Evolutionary conservation across 371 early-diverging fungal species (phyloP), one percentile per base, ranked within the genome.

Genomic region (Mucor indicus): DNA sequence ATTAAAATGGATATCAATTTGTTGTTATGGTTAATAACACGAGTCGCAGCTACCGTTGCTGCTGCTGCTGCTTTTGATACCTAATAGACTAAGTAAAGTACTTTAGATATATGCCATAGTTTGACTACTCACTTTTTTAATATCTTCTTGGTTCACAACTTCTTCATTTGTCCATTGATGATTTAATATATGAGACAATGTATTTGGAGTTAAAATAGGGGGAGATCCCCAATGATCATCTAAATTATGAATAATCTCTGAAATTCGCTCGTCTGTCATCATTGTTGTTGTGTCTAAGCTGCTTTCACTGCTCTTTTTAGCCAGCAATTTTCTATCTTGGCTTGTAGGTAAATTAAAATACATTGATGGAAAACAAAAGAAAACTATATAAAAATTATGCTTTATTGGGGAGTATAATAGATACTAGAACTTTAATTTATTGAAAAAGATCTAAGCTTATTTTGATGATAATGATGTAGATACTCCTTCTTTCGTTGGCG

Each of bases 151-250:
- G 13, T 20, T 25, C 22, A 17, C 20, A 17, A 7, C 35, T 19
- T 44, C 20, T 25, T 38, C 16, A 39, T 24, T 20, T n/a, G 42
- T 27, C 62, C 62, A 62, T 39, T 62, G 62, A 38, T 59, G 46
- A 15, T 31, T 55, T 32, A 64, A 39, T 21, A 65, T 55, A 42
- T 47, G 61, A 1, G 57, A 38, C 6, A 65, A 25, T 31, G 61
- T 65, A 24, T 54, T 52, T 33, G 65, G 61, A 16, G 65, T 65
- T 16, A 65, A 40, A 15, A 65, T 54, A 10, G 61, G 60, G 13
- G 65, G 65, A 22, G 65, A 65, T 2, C 55, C 55, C 57, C 66
- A 54, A 20, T 65, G 66, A 23, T 61, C 61, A 25, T 65, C 51
- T 4, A 65, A 17, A 37, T 65, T 65, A 12, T 50, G 57, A 11